Evolutionary conservation across 805 yeast genomes (phyloP).

Genomic region (Kazachstania taianensis): DNA sequence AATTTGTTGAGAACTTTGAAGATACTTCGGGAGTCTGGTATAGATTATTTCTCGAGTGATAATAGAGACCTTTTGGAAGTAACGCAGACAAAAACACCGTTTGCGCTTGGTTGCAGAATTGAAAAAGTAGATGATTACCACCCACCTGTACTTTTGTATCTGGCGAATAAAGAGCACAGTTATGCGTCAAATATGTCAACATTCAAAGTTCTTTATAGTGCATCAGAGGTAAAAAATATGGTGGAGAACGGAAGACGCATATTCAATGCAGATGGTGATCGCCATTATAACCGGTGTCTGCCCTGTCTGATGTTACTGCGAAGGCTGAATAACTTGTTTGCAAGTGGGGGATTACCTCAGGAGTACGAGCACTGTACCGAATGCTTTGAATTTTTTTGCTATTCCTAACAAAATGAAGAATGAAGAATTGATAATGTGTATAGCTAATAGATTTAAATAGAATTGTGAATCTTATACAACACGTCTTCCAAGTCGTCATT

Average conservation of each 20-base stretch:
- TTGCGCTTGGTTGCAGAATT: slow-evolving; percentile 71
- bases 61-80: slow-evolving; percentile 12
- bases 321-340: slow-evolving; percentile 32
- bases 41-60: slow-evolving; percentile 7
- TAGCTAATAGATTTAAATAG: too few species aligned
- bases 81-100: slow-evolving; percentile 35
- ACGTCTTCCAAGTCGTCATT: slow-evolving; percentile 14
- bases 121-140: slow-evolving; percentile 9
- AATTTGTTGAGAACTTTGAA: slow-evolving; percentile 33
- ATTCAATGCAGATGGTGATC: slow-evolving; percentile 36
- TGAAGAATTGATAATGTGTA: too few species aligned
- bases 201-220: slow-evolving; percentile 42
- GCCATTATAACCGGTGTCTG: slow-evolving; percentile 37
- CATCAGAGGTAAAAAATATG: slow-evolving; percentile 36
- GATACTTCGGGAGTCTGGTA: slow-evolving; percentile 5
- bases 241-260: slow-evolving; percentile 43
- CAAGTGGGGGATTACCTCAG: not conserved
- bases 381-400: slow-evolving; percentile 35
- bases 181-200: slow-evolving; percentile 48
- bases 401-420: too few species aligned
- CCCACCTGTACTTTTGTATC: slow-evolving; percentile 45
- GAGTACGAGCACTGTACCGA: slow-evolving; percentile 22
- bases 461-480: slow-evolving; percentile 2
- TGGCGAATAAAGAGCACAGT: slow-evolving; percentile 35
- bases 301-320: slow-evolving; percentile 51